Conservation (phyloP, 2,329 filamentous ascomycete genomes). For the Claviceps pazoutovae region DNA sequence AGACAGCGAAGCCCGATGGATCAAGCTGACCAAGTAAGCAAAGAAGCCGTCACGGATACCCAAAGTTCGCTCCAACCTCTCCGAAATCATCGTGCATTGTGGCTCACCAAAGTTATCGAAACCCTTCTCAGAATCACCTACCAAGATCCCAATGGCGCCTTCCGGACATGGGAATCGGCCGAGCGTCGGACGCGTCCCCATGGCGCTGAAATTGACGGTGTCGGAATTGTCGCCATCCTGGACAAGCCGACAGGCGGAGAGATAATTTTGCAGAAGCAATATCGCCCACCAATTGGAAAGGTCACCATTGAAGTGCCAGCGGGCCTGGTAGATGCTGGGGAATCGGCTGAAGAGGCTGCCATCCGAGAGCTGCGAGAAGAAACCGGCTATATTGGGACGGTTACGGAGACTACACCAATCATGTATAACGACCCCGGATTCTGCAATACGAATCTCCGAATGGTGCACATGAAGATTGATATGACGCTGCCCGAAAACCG, state of each 20-base stretch:
- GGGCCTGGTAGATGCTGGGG: slow-evolving; percentile 47
- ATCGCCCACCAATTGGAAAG: slow-evolving; percentile 45
- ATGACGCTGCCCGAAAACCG: slow-evolving; percentile 55
- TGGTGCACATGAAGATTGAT: slow-evolving; percentile 63
- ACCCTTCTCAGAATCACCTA: slow-evolving; percentile 41
- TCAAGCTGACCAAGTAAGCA: slow-evolving; percentile 41
- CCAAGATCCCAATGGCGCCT: slow-evolving; percentile 43
- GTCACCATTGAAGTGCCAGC: slow-evolving; percentile 51
- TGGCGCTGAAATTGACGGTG: slow-evolving; percentile 51
- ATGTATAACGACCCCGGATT: slow-evolving; percentile 56
- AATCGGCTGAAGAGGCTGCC: slow-evolving; percentile 47
- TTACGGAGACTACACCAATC: slow-evolving; percentile 43
- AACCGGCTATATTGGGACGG: slow-evolving; percentile 48
- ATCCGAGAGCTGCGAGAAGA: slow-evolving; percentile 52
- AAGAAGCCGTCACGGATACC: not conserved
- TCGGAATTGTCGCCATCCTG: slow-evolving; percentile 59
- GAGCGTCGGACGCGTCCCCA: slow-evolving; percentile 55
- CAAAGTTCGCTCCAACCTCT: not conserved
- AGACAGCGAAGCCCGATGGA: slow-evolving; percentile 43
- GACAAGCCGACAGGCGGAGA: slow-evolving; percentile 37
- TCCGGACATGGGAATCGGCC: slow-evolving; percentile 57
- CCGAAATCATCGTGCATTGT: not conserved
- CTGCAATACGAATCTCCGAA: slow-evolving; percentile 51
- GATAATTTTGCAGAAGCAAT: slow-evolving; percentile 54
- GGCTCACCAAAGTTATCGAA: not conserved